These are phyloP conservation scores for Jaminaea rosea DNA, from an alignment of 1,284 basidiomycete species.

Conservation along the genomic window DNA sequence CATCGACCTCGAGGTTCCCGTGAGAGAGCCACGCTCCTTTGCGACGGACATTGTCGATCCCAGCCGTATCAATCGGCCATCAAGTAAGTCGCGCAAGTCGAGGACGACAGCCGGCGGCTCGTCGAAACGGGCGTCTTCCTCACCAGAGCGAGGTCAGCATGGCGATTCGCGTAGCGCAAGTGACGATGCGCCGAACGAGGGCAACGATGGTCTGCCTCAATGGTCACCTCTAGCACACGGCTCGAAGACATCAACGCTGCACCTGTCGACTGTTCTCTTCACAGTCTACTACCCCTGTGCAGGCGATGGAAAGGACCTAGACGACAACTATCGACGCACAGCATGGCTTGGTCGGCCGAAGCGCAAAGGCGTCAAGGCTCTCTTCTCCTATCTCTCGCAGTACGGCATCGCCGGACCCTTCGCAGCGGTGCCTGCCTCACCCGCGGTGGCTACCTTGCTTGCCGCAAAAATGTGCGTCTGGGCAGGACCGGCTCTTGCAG, in stretches of 20 bases:
- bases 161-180: too few relatives aligned
- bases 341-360: conserved; percentile 32
- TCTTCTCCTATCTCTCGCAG: conserved; percentile 29
- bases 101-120: conserved; percentile 8
- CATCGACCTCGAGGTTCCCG: conserved; percentile 37
- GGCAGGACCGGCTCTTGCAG: conserved; percentile 22
- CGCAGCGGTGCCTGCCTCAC: conserved; percentile 19
- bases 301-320: conserved; percentile 4
- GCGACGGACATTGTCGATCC: conserved; percentile 10
- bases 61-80: conserved; percentile 7
- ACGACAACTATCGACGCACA: conserved; percentile 12
- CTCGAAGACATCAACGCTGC: conserved; percentile 22
- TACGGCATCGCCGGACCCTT: conserved; percentile 18
- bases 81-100: conserved; percentile 8
- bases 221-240: conserved; percentile 17
- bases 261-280: conserved; percentile 35
- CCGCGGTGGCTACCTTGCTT: conserved; percentile 19
- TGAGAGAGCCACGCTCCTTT: conserved; percentile 24
- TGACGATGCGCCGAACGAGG: too few relatives aligned
- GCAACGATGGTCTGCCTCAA: background rate
- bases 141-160: background rate
- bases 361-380: conserved; percentile 14
- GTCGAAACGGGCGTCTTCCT: background rate
- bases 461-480: conserved; percentile 14
- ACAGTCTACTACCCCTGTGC: conserved; percentile 37